These are phyloP conservation scores for Serendipita sp. DNA, from an alignment of 768 basidiomycete species.

Conservation along the genomic window DNA sequence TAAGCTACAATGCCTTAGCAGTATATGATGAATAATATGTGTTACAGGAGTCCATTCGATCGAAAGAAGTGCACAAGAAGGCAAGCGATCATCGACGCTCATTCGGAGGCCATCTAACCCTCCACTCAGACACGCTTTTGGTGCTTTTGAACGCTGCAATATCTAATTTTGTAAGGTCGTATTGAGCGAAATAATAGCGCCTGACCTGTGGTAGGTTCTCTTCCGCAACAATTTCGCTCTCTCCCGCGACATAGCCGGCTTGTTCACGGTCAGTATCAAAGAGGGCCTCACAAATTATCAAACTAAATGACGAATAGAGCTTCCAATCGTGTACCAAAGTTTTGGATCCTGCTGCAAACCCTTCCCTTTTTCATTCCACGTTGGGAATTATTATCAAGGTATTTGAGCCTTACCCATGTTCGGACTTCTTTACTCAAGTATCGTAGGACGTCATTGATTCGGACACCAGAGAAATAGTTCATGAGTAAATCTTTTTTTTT, in stretches of 20 bases:
- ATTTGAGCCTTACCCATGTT: background rate
- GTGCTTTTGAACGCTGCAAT: slow-evolving; percentile 50
- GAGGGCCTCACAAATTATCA: slow-evolving; percentile 16
- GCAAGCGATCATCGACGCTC: background rate
- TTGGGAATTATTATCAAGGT: slow-evolving; percentile 50
- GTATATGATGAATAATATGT: background rate
- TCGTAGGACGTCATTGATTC: slow-evolving; percentile 44
- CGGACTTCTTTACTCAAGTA: background rate
- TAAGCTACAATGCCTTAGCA: slow-evolving; percentile 9
- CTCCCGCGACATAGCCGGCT: slow-evolving; percentile 39
- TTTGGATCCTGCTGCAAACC: slow-evolving; percentile 41
- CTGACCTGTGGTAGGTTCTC: slow-evolving; percentile 27
- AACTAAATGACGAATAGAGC: slow-evolving; percentile 3
- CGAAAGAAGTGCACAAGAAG: slow-evolving; percentile 42
- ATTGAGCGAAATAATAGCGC: background rate
- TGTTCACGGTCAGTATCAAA: slow-evolving; percentile 35
- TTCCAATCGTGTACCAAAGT: slow-evolving; percentile 19
- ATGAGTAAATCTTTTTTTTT: slow-evolving; percentile 28
- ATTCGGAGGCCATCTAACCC: background rate
- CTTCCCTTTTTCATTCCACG: slow-evolving; percentile 39
- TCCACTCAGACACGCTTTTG: slow-evolving; percentile 30
- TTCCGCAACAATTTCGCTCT: slow-evolving; percentile 53
- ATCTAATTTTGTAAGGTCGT: slow-evolving; percentile 35
- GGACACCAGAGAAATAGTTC: slow-evolving; percentile 39
- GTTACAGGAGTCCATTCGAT: slow-evolving; percentile 42